Conservation (phyloP, 2,329 filamentous ascomycete species). For the Aureobasidium sp. region DNA sequence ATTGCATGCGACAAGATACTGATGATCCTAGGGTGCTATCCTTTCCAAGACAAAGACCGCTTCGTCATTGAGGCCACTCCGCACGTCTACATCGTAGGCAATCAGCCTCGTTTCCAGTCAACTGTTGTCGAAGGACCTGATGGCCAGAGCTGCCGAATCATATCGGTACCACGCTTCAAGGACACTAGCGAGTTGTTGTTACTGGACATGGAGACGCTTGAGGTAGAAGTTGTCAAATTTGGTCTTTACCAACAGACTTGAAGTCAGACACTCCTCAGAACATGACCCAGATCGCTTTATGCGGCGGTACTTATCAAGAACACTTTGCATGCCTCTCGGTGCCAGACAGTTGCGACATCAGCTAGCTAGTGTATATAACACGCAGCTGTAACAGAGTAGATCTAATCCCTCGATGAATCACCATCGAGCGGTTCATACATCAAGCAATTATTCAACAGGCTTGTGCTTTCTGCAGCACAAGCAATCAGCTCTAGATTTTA, state of each 20-base stretch:
- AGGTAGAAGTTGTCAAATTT: conserved; percentile 63
- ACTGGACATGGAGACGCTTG: conserved; percentile 77
- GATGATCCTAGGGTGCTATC: conserved; percentile 68
- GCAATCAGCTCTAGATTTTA: too few species aligned
- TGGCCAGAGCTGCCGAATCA: conserved; percentile 65
- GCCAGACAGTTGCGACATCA: too few species aligned
- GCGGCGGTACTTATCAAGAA: too few species aligned
- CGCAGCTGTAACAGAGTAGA: too few species aligned
- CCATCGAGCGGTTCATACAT: too few species aligned
- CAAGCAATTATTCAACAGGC: too few species aligned
- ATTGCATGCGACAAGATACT: background rate
- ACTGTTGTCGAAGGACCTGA: conserved; percentile 46
- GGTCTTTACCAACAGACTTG: conserved; percentile 26
- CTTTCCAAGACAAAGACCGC: conserved; percentile 88
- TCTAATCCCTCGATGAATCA: too few species aligned
- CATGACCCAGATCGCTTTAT: too few species aligned
- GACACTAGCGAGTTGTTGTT: conserved; percentile 73
- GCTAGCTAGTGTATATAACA: too few species aligned
- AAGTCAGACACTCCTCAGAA: background rate
- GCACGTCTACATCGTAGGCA: conserved; percentile 75
- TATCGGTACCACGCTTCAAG: conserved; percentile 78
- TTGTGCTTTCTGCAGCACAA: too few species aligned
- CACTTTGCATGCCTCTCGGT: background rate
- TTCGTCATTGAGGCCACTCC: conserved; percentile 82
- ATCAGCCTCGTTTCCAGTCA: conserved; percentile 55